Base-by-base conservation (phyloP, 345 rosid species). In the Rubroshorea leprosula region DNA sequence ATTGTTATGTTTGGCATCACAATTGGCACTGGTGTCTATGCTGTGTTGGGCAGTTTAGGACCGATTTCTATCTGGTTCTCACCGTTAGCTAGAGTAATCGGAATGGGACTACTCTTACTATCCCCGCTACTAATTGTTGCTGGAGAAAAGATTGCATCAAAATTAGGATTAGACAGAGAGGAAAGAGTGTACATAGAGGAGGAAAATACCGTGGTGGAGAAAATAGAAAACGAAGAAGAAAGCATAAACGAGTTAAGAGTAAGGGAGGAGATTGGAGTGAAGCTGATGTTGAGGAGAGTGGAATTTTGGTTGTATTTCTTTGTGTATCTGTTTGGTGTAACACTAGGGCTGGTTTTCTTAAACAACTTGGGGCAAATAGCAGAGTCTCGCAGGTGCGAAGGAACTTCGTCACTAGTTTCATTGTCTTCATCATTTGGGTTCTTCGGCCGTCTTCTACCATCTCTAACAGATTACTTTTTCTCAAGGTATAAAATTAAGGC, bases 361-460 rank as follows among this genome's bases (percentile, higher is more conserved):
- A 89, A 93, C 65, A 93, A 93, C 68, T 77, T 93, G 76, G 99
- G 99, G 63, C 99, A 93, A 68, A 83, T 89, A 26, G 76, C 96
- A 0, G 97, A 93, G 73, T 93, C 99, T 63, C 81, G 96, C 0
- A 82, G 94, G 16, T 75, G 60, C 26, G 45, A 74, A 0, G 73
- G 45, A 3, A 77, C 82, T 0, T 57, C 81, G 22, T 69, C 84
- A 17, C 74, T 93, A 16, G 97, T 93, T 54, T 74, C 96, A 6
- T 62, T 93, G 66, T 80, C 96, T 11, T 86, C 99, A 0, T 80
- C 97, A 0, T 93, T 87, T 9, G 78, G 89, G 1, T 93, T 93
- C 76, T 89, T 93, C 53, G 99, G 99, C 27, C 99, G 97, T 35
- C 85, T 93, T 67, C 21, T 87, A 15, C 99, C 97, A 5, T 93